Base-by-base conservation (phyloP, 495 filamentous ascomycete species). In the Penicillium lividum region DNA sequence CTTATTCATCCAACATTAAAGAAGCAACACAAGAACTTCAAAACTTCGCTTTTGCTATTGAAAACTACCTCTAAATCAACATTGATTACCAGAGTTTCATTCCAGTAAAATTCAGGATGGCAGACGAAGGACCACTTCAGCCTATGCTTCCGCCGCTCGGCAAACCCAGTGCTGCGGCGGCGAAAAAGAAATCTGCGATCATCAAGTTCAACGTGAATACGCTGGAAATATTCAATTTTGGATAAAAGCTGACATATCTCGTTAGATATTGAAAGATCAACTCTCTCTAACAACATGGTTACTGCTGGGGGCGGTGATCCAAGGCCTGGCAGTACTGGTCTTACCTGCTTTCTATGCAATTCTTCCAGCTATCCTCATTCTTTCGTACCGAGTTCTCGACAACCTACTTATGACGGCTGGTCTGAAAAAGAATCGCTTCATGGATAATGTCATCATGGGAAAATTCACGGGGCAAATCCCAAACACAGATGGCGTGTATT, bases 301-400 rank as follows among this genome's bases (percentile, higher is more conserved):
- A 25, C 57, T 71, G 16, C 29, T 81, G 7, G 80, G 78, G n/a
- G 80, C 73, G 22, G 28, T 74, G 28, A 51, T 62, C 7, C 78
- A 82, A 60, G 65, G 59, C n/a, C 7, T 71, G 6, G 47, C 76
- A 11, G 70, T 71, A 29, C 51, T 74, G 15, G 4, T 71, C 18
- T 53, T 73, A 40, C 68, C 74, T 0, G 57, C 54, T 29, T 62
- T 63, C 33, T 62, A 67, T 43, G 68, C 73, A 30, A 50, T 77
- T 18, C 54, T 77, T 3, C 80, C 77, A 4, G 48, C 68, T 2
- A 16, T 70, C 16, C 29, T 76, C 44, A 47, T 81, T 10, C 47
- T 78, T 16, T 30, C 62, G 1, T 75, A 70, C 58, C 64, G 63
- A 10, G 29, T 58, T 8, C 16, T 47, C 43, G 64, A 71, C 51